Conservation (phyloP, 345 rosid genomes). For the Kandelia obovata region DNA sequence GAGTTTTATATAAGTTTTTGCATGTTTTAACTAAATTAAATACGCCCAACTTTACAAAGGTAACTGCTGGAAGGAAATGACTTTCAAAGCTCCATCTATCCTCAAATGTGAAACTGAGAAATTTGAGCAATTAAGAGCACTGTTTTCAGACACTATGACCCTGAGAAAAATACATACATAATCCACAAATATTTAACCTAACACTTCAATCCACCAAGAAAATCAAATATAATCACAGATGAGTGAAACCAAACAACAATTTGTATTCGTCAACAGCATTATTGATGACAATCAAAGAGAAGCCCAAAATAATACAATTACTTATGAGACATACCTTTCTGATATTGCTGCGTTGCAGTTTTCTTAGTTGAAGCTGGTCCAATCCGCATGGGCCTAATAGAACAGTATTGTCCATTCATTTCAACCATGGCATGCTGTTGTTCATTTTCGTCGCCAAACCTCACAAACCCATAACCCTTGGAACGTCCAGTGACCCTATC, state of each 20-base stretch:
- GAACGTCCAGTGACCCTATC: slow-evolving; percentile 91
- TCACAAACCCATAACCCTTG: slow-evolving; percentile 96
- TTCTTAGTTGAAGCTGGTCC: slow-evolving; percentile 93
- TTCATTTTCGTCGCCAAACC: slow-evolving; percentile 79
- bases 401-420: slow-evolving; percentile 85
- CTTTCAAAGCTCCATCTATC: slow-evolving; percentile 41
- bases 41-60: slow-evolving; percentile 61
- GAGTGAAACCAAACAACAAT: slow-evolving; percentile 3
- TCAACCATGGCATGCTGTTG: slow-evolving; percentile 86
- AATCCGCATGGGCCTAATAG: slow-evolving; percentile 87
- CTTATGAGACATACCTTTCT: slow-evolving; percentile 50
- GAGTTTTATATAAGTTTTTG: slow-evolving; percentile 86
- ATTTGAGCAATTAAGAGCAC: slow-evolving; percentile 8
- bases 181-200: slow-evolving; percentile 30
- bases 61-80: slow-evolving; percentile 62
- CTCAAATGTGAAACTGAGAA: slow-evolving; percentile 40
- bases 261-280: not conserved
- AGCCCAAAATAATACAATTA: not conserved
- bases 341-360: slow-evolving; percentile 59
- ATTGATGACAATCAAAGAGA: no score
- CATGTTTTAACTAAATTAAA: slow-evolving; percentile 57
- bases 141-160: slow-evolving; percentile 21
- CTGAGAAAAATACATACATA: slow-evolving; percentile 11
- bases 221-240: not conserved
- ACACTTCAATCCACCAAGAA: slow-evolving; percentile 14